Evolutionary conservation across 2,329 filamentous ascomycete species (phyloP).

Genomic region (Arthrobotrys sphaeroides): DNA sequence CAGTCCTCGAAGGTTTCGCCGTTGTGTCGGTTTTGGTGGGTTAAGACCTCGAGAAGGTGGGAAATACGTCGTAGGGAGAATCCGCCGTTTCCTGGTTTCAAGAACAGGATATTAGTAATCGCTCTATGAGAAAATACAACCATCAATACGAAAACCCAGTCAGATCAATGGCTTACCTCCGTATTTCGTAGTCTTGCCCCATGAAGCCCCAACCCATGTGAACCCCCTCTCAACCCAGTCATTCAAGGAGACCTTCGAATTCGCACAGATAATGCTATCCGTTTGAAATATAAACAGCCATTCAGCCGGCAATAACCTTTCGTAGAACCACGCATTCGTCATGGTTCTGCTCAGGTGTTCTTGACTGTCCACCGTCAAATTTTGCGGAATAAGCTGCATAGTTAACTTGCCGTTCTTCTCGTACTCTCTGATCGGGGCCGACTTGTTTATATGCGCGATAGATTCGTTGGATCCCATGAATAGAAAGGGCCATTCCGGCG

Average conservation of each 20-base stretch:
- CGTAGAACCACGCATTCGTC: slow-evolving; percentile 67
- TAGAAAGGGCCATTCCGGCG: slow-evolving; percentile 69
- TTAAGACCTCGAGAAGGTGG: slow-evolving; percentile 66
- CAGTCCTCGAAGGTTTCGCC: slow-evolving; percentile 66
- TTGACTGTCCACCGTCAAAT: slow-evolving; percentile 66
- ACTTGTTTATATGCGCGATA: slow-evolving; percentile 61
- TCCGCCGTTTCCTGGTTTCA: slow-evolving; percentile 66
- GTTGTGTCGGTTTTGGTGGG: slow-evolving; percentile 62
- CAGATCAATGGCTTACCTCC: slow-evolving; percentile 64
- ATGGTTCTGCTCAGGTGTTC: slow-evolving; percentile 68
- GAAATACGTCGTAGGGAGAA: slow-evolving; percentile 68
- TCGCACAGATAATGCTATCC: slow-evolving; percentile 69
- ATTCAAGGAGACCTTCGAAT: slow-evolving; percentile 64
- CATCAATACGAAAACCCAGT: slow-evolving; percentile 66
- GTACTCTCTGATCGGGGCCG: slow-evolving; percentile 53
- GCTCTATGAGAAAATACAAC: slow-evolving; percentile 59
- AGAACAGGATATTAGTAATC: slow-evolving; percentile 61
- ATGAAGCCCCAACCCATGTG: slow-evolving; percentile 64
- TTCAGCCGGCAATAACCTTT: slow-evolving; percentile 66
- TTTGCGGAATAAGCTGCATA: slow-evolving; percentile 66
- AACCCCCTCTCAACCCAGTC: slow-evolving; percentile 67
- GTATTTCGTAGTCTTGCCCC: slow-evolving; percentile 60
- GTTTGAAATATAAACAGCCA: slow-evolving; percentile 68
- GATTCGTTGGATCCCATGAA: slow-evolving; percentile 67
- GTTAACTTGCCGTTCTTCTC: slow-evolving; percentile 59